Evolutionary conservation across 1,284 basidiomycete genomes (phyloP), one percentile per base, ranked within the genome.

Genomic region (Ustilago hordei): DNA sequence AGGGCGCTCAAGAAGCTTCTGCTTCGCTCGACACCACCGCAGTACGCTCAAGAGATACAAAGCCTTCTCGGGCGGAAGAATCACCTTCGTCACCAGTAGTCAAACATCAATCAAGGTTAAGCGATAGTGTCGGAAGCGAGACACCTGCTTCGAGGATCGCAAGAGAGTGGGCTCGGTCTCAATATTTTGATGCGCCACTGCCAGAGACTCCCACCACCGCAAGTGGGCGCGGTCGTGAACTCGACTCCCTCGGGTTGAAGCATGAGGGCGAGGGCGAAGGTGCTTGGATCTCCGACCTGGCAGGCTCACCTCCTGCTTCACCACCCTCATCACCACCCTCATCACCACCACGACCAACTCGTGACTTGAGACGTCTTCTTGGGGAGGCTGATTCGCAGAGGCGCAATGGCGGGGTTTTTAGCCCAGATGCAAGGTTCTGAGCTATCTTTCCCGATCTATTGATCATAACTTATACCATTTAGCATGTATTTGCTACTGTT

Each of bases 111-210:
- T 63, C 69, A 31, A 59, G 57, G 50, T 8, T 60, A 8, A 38
- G 28, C 1, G 64, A 77, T 6, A 47, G 48, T 31, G 45, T 45
- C 8, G 55, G 32, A 1, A 19, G 7, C n/a, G 70, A 78, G n/a
- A 67, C 66, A 1, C 55, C 70, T 4, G 70, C 75, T 2, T 70
- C 66, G 2, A 64, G 55, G 58, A 73, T 78, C 8, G 75, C 75
- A 3, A 52, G 75, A 15, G 75, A 78, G 15, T 78, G 75, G 75
- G 60, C 70, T 6, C 64, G 63, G 45, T 61, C 67, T 7, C 75
- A 78, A 43, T 72, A 72, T 38, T 13, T 60, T 15, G 50, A 48
- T 1, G 23, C 56, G n/a, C 56, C 60, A 8, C 36, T 69, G 53
- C 67, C 67, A 1, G 48, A 60, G 9, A 65, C 71, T 6, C 71